Percentiles rank a stretch among this genome's conserved stretches.
phyloP scores from a whole-genome alignment of 2,329 filamentous ascomycete genomes.

The Hirsutella minnesotensis region DNA sequence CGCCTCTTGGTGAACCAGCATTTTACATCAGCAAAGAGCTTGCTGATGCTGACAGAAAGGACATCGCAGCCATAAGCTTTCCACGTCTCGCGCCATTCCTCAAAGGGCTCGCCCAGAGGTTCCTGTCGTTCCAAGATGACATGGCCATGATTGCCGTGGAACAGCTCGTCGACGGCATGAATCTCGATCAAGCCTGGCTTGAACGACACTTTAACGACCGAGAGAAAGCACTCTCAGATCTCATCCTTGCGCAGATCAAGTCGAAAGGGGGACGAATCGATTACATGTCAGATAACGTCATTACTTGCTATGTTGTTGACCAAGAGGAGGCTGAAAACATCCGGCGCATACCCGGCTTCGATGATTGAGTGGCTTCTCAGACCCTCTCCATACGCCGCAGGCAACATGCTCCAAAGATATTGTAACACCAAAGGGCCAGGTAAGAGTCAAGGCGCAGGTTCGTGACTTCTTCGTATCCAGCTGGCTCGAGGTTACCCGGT shows the following conservation, averaged over 20 bases:
- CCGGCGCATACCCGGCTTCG: conserved; percentile 11
- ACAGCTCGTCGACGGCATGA: conserved; percentile 14
- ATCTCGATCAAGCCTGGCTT: conserved; percentile 11
- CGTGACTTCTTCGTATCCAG: too few species aligned
- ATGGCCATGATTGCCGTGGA: conserved; percentile 14
- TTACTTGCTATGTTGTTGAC: conserved; percentile 12
- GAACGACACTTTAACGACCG: conserved; percentile 5
- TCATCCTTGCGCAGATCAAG: conserved; percentile 7
- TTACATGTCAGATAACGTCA: conserved; percentile 10
- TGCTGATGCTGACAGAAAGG: conserved; percentile 1
- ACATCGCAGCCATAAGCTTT: conserved; percentile 8
- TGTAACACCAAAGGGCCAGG: too few species aligned
- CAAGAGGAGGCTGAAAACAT: conserved; percentile 8
- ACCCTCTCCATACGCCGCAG: too few species aligned
- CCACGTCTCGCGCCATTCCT: conserved; percentile 9
- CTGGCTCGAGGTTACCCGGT: too few species aligned
- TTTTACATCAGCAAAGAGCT: conserved; percentile 6
- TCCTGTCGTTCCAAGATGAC: conserved; percentile 9
- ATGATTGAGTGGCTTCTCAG: too few species aligned
- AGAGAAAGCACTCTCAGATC: conserved; percentile 3
- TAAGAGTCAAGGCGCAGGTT: too few species aligned
- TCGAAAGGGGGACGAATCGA: conserved; percentile 11
- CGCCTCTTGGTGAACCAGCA: background rate
- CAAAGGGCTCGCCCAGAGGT: conserved; percentile 9
- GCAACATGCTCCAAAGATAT: too few species aligned